Conservation (phyloP, 2,329 filamentous ascomycete species). For the Ophiostoma tasmaniense region DNA sequence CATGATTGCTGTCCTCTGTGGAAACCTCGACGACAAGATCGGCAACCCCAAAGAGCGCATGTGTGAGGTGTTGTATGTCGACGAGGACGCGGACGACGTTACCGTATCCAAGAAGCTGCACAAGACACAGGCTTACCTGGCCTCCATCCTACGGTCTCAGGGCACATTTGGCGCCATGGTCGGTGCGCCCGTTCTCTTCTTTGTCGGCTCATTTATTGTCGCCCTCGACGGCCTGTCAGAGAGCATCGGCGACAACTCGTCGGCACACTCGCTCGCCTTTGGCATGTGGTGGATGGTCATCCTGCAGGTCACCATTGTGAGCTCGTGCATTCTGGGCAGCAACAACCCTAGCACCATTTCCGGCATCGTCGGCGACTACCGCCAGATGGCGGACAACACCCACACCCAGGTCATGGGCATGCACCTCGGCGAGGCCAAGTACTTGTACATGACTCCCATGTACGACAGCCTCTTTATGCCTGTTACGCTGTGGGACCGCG, state of each 20-base stretch:
- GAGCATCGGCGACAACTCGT: conserved; percentile 8
- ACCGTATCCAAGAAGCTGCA: not conserved
- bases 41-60: conserved; percentile 1
- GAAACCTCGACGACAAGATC: conserved; percentile 6
- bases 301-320: conserved; percentile 9
- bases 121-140: conserved; percentile 1
- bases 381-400: not conserved
- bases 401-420: not conserved
- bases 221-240: conserved; percentile 3
- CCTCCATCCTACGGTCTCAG: conserved; percentile 8
- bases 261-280: conserved; percentile 9
- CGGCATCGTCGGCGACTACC: conserved; percentile 6
- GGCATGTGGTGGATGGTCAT: conserved; percentile 13
- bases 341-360: conserved; percentile 11
- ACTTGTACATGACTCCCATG: not conserved
- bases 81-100: not conserved
- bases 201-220: conserved; percentile 5
- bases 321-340: conserved; percentile 11
- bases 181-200: conserved; percentile 6
- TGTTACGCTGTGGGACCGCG: conserved; percentile 10
- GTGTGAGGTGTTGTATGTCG: not conserved
- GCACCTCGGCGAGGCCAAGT: not conserved
- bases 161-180: conserved; percentile 9
- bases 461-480: conserved; percentile 10
- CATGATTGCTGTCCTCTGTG: conserved; percentile 8